Percentiles rank a stretch among this genome's conserved stretches.
These are phyloP conservation scores for Pilasporangium apinafurcum DNA, from an alignment of 352 stramenopile genomes.

Conservation along the genomic window DNA sequence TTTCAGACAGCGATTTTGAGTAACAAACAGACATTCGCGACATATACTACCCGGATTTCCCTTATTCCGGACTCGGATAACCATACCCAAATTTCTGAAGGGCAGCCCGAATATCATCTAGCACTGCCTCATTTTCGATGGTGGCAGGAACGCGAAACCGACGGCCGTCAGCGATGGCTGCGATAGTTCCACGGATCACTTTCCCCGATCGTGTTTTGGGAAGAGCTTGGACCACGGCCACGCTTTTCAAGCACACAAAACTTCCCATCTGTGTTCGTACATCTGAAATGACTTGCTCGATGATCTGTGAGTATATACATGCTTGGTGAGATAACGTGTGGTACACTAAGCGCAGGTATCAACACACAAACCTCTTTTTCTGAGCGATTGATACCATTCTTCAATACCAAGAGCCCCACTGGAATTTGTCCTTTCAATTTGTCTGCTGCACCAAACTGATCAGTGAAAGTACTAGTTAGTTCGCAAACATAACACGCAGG, in stretches of 20 bases:
- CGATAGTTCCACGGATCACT: conserved; percentile 27
- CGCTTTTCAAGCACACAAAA: conserved; percentile 23
- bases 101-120: conserved; percentile 16
- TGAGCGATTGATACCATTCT: conserved; percentile 11
- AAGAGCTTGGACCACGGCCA: conserved; percentile 15
- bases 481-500: too few relatives aligned
- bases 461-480: too few relatives aligned
- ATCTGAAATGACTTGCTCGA: conserved; percentile 12
- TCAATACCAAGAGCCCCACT: conserved; percentile 23
- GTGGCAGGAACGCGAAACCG: conserved; percentile 28
- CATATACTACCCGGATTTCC: conserved; percentile 5
- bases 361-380: conserved; percentile 10
- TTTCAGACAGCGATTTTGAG: conserved; percentile 68
- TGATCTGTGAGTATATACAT: conserved; percentile 5
- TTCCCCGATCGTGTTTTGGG: conserved; percentile 28
- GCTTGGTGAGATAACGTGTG: neutral
- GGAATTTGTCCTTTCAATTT: conserved; percentile 22
- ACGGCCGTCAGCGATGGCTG: conserved; percentile 26
- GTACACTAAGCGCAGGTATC: neutral
- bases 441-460: conserved; percentile 12
- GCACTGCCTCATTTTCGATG: conserved; percentile 32
- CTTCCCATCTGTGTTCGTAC: conserved; percentile 19
- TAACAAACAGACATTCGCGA: conserved; percentile 1
- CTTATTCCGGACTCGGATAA: conserved; percentile 10
- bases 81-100: conserved; percentile 28